These are phyloP conservation scores for Dipteronia dyeriana DNA, from an alignment of 345 rosid genomes.

Conservation along the genomic window DNA sequence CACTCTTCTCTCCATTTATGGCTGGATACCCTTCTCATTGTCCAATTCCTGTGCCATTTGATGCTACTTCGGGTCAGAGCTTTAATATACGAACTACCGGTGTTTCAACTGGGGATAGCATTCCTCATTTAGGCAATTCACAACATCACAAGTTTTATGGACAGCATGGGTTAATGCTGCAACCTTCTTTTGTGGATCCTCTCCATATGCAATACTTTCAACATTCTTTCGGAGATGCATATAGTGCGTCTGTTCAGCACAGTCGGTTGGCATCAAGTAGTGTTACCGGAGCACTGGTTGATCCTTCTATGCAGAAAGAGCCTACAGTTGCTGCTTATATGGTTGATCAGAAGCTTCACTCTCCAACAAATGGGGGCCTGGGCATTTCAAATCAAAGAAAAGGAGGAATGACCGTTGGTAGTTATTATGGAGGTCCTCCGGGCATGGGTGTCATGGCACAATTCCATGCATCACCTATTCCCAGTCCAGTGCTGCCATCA, in stretches of 20 bases:
- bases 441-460: constrained; percentile 67
- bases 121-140: constrained; percentile 38
- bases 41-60: constrained; percentile 60
- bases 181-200: constrained; percentile 66
- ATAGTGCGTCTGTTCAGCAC: constrained; percentile 53
- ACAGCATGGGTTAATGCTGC: constrained; percentile 50
- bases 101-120: constrained; percentile 41
- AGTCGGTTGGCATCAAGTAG: constrained; percentile 35
- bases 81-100: constrained; percentile 36
- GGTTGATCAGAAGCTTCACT: constrained; percentile 55
- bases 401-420: constrained; percentile 39
- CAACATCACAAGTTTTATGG: constrained; percentile 52
- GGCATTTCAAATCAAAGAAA: constrained; percentile 54
- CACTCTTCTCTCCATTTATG: constrained; percentile 60
- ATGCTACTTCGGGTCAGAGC: constrained; percentile 50
- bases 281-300: constrained; percentile 40
- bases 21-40: constrained; percentile 74
- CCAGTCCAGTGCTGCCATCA: constrained; percentile 70
- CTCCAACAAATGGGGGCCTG: constrained; percentile 47
- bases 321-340: constrained; percentile 37
- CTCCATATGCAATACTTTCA: constrained; percentile 71
- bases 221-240: constrained; percentile 56
- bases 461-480: constrained; percentile 64
- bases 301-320: constrained; percentile 53
- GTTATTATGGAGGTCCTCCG: constrained; percentile 51